Evolutionary conservation across 768 basidiomycete species (phyloP), one percentile per base, ranked within the genome.

Genomic region (Hypsizygus marmoreus): DNA sequence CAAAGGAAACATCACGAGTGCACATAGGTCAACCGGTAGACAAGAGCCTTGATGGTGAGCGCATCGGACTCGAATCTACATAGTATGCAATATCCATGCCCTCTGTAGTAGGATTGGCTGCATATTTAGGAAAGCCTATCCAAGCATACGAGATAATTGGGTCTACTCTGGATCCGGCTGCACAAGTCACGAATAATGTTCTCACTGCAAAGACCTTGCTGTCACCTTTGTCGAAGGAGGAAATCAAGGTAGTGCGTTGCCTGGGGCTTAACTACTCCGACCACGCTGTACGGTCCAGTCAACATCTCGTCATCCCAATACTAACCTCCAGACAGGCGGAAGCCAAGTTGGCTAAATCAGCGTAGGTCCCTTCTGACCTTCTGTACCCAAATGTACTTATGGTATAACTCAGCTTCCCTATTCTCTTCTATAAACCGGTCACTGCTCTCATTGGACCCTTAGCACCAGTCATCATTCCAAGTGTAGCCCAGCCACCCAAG

Each of bases 181-280:
- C 88, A 1, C 77, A 81, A 51, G 74, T 92, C 16, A 80, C 86
- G 12, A 69, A 68, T 45, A 81, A 71, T 16, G 62, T 85, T 0
- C 68, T 91, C 33, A 90, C 88, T 3, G 88, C 90, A 31, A 78
- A 82, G 60, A 71, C 78, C 31, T 77, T 92, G 28, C 75, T 92
- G 13, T 69, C 81, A 2, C 89, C 89, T 9, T 72, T 92, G 19
- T 74, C 85, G 7, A 69, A 77, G 31, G 79, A 84, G 49, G 74
- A 88, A 57, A 72, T 90, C 51, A 80, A 79, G 49, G 66, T 84
- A 2, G 86, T 88, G 20, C 77, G 89, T 9, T 90, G 88, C 65
- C 66, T 92, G 10, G 89, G 89, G 0, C 67, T 92, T 37, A 92
- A 92, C 61, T 92, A 92, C 59, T 76, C 77, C n/a, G 88, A 91